Evolutionary conservation across 139 green algal species (phyloP), one percentile per base, ranked within the genome.

Genomic region (Chlamydomonas schloesseri): DNA sequence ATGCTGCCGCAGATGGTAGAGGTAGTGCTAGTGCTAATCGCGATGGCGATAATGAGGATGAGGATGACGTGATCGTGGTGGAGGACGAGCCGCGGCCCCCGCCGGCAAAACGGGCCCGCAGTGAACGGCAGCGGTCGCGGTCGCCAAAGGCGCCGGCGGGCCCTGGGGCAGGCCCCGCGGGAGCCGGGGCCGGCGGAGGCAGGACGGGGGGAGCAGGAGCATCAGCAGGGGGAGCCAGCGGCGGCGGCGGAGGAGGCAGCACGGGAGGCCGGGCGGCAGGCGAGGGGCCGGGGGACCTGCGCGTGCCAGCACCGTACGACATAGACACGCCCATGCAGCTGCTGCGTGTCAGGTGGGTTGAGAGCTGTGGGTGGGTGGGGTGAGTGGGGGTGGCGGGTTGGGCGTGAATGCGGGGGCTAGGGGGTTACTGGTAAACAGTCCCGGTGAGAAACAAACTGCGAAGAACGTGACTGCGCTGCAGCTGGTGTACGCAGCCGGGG

Each of bases 321-420:
- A 62, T 73, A 0, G n/a, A 65, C 46, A 67, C 42, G 17, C 78
- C 78, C 20, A 9, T 84, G 18, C 78, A 74, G 42, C 37, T 84
- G 64, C 42, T 73, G 28, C 42, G 64, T 11, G 64, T 74, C 78
- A 74, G 78, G 78, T 84, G 42, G 6, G 78, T 6, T 9, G 62
- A 3, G 28, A 15, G 62, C 28, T 9, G 29, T 3, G 62, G 28
- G 28, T 10, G 18, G 58, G 26, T 29, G 2, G 26, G 26, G 26
- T 14, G 62, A 3, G 11, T 33, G 18, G 4, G 2, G 2, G 24
- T 3, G 13, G 2, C 26, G 13, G 34, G 62, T 34, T 23, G 1
- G 11, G 24, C 58, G 21, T 23, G 18, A 14, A 34, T 34, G 62
- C 20, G 13, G 5, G 42, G 42, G 42, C 42, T 50, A n/a, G n/a